Percentiles rank a stretch among this genome's conserved stretches.
These are phyloP conservation scores for Cryptosporidium meleagridis DNA, from an alignment of 169 alveolate species.

Conservation along the genomic window DNA sequence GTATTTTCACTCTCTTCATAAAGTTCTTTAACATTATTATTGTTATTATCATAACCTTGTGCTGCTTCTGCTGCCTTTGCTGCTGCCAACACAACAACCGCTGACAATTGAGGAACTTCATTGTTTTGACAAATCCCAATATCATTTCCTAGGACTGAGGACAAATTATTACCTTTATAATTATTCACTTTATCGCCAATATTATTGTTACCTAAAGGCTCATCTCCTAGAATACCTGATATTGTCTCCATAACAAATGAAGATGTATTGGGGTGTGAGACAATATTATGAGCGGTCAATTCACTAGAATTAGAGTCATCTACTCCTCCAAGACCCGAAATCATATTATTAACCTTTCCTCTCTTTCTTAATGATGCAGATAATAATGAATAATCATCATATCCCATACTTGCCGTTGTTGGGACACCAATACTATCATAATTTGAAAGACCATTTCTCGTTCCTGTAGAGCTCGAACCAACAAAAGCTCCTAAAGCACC, in stretches of 20 bases:
- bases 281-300: background rate
- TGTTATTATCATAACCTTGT: background rate
- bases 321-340: background rate
- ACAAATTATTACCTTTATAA: constrained; percentile 20
- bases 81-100: constrained; percentile 66
- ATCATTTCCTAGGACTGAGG: constrained; percentile 55
- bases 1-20: background rate
- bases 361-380: constrained; percentile 64
- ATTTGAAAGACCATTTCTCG: constrained; percentile 16
- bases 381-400: constrained; percentile 56
- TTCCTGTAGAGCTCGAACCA: constrained; percentile 21
- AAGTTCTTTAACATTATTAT: background rate
- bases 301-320: background rate
- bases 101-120: constrained; percentile 64
- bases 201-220: constrained; percentile 11
- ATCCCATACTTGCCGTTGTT: background rate
- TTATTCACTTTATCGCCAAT: constrained; percentile 10
- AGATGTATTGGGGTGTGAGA: constrained; percentile 70
- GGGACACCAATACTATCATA: constrained; percentile 9
- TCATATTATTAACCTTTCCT: constrained; percentile 22
- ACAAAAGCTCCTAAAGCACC: constrained; percentile 73
- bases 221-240: constrained; percentile 72
- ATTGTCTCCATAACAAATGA: constrained; percentile 71
- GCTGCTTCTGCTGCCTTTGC: constrained; percentile 75
- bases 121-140: constrained; percentile 9